A percentile compares a stretch with the other conserved stretches of the same genome.
These are phyloP conservation scores for Blastocrithidia nonstop DNA, from an alignment of 208 protist species.

Conservation along the genomic window DNA sequence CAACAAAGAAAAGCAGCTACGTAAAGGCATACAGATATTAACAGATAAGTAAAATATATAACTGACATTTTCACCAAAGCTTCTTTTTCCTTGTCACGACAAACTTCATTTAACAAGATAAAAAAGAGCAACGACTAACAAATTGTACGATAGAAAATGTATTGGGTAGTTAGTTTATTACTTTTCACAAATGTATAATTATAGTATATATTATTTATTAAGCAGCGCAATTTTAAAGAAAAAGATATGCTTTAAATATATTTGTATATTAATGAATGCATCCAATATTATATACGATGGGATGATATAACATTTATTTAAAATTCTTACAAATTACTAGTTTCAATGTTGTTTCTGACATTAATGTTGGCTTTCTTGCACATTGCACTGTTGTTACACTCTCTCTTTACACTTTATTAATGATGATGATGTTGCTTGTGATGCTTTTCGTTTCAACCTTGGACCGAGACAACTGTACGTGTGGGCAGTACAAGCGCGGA, in stretches of 20 bases:
- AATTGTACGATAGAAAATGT: too few relatives aligned
- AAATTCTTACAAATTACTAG: too few relatives aligned
- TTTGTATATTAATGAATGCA: conserved; percentile 3
- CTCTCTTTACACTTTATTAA: too few relatives aligned
- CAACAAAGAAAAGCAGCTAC: neutral
- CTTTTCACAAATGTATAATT: too few relatives aligned
- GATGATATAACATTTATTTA: too few relatives aligned
- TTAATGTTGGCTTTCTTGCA: too few relatives aligned
- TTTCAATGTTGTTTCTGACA: too few relatives aligned
- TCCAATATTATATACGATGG: neutral
- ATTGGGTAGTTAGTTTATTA: too few relatives aligned
- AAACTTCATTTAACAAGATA: neutral
- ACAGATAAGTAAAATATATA: neutral
- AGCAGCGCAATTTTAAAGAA: neutral
- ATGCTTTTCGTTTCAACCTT: conserved; percentile 8
- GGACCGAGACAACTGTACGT: conserved; percentile 25
- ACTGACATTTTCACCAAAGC: neutral
- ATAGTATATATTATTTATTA: neutral
- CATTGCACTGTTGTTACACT: too few relatives aligned
- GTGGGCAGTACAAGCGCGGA: conserved; percentile 35
- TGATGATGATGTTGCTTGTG: neutral
- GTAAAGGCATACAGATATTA: neutral
- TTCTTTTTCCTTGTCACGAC: neutral
- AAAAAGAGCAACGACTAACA: too few relatives aligned
- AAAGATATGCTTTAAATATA: neutral